These are phyloP conservation scores for Trametes pubescens DNA, from an alignment of 1,284 basidiomycete genomes.

Conservation along the genomic window DNA sequence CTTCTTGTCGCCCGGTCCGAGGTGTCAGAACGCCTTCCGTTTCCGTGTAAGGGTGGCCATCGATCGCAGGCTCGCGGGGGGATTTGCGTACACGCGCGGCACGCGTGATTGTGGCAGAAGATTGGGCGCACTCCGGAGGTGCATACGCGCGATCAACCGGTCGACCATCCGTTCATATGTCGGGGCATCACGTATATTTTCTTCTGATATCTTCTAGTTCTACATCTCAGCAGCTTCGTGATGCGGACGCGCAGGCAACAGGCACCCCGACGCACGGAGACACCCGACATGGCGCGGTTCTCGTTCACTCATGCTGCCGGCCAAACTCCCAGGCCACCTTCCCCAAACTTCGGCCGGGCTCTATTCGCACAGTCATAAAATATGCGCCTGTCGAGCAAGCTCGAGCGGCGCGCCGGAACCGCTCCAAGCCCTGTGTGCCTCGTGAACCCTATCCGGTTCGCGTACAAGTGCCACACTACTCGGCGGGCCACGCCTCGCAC, in stretches of 20 bases:
- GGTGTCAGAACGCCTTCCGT: constrained; percentile 5
- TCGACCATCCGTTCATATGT: background rate
- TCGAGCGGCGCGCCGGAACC: constrained; percentile 1
- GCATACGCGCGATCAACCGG: background rate
- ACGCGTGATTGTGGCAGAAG: background rate
- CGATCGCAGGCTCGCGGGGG: constrained; percentile 19
- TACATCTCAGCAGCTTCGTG: background rate
- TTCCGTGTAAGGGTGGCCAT: constrained; percentile 12
- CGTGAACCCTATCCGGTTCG: background rate
- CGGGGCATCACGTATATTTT: background rate
- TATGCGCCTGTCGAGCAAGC: background rate
- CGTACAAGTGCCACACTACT: background rate
- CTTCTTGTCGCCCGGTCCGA: constrained; percentile 5
- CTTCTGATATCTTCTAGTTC: background rate
- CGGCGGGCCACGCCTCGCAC: background rate
- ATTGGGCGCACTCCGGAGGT: too few species aligned
- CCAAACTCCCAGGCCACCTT: background rate
- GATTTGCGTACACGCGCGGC: constrained; percentile 1
- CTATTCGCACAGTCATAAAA: background rate
- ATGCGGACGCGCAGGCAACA: background rate
- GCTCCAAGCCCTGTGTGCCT: constrained; percentile 7
- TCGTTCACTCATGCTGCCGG: constrained; percentile 10
- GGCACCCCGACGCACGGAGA: background rate
- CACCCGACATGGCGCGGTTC: background rate
- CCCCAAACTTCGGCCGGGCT: constrained; percentile 8